Percentiles rank a stretch among this genome's conserved stretches.
Conservation (phyloP, 495 filamentous ascomycete species). For the Neurospora sp. region DNA sequence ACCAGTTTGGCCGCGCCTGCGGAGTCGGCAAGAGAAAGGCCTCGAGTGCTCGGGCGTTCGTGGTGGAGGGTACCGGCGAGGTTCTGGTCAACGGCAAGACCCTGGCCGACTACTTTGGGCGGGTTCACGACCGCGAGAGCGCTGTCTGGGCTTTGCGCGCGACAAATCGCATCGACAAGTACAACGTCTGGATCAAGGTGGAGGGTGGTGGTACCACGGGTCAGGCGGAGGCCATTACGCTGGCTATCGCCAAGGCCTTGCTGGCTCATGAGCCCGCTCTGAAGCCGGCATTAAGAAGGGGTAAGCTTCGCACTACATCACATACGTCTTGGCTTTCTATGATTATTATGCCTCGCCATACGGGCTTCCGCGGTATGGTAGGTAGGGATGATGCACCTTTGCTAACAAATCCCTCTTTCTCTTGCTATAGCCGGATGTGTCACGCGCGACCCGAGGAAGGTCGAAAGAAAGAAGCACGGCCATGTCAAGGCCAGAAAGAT, state of each 20-base stretch:
- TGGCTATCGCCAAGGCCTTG: slow-evolving; percentile 85
- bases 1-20: slow-evolving; percentile 63
- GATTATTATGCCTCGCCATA: not conserved
- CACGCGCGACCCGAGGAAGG: slow-evolving; percentile 80
- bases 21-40: slow-evolving; percentile 79
- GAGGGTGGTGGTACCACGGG: slow-evolving; percentile 84
- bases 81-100: slow-evolving; percentile 81
- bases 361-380: not conserved
- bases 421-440: slow-evolving; percentile 66
- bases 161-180: slow-evolving; percentile 82
- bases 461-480: slow-evolving; percentile 98
- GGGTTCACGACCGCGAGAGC: slow-evolving; percentile 90
- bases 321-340: not conserved
- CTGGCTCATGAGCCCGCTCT: slow-evolving; percentile 81
- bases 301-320: slow-evolving; percentile 43
- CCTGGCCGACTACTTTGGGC: slow-evolving; percentile 65
- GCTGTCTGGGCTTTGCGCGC: slow-evolving; percentile 81
- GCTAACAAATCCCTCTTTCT: not conserved
- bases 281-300: slow-evolving; percentile 78
- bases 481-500: slow-evolving; percentile 94
- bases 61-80: slow-evolving; percentile 89
- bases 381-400: not conserved
- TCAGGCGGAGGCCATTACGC: slow-evolving; percentile 88
- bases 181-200: slow-evolving; percentile 87
- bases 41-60: slow-evolving; percentile 67